Conservation (phyloP, 2,329 filamentous ascomycete species). For the Xylariaceae sp. region DNA sequence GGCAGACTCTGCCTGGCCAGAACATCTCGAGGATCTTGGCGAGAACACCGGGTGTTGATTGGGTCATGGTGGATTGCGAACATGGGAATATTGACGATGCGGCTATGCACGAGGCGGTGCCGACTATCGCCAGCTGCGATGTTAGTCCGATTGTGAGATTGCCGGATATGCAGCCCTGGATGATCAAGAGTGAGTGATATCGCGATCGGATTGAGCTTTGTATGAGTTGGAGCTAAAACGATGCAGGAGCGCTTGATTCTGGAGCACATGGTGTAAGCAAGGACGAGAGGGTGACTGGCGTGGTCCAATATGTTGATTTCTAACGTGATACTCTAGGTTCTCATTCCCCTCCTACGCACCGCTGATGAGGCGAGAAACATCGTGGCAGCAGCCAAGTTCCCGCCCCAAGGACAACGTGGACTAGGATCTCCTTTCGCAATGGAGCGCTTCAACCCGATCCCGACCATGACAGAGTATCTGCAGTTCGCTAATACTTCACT, state of each 20-base stretch:
- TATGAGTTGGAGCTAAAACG: background rate
- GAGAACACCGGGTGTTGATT: slow-evolving; percentile 56
- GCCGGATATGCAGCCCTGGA: slow-evolving; percentile 52
- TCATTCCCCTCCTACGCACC: slow-evolving; percentile 53
- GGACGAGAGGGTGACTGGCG: background rate
- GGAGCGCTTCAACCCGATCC: slow-evolving; percentile 44
- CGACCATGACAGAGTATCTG: slow-evolving; percentile 53
- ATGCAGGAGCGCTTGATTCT: slow-evolving; percentile 50
- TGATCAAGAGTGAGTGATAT: slow-evolving; percentile 50
- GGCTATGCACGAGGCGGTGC: slow-evolving; percentile 55
- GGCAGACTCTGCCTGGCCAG: slow-evolving; percentile 60
- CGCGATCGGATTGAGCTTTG: background rate
- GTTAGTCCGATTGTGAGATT: slow-evolving; percentile 55
- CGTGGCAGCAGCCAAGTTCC: slow-evolving; percentile 52
- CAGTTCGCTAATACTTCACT: slow-evolving; percentile 54
- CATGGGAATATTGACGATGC: slow-evolving; percentile 55
- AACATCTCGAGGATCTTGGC: slow-evolving; percentile 59
- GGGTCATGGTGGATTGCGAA: slow-evolving; percentile 60
- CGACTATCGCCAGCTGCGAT: slow-evolving; percentile 51
- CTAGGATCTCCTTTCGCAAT: slow-evolving; percentile 54
- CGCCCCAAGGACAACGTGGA: slow-evolving; percentile 50
- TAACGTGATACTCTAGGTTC: slow-evolving; percentile 31
- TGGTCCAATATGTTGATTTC: background rate
- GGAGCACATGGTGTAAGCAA: slow-evolving; percentile 52
- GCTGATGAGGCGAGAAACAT: slow-evolving; percentile 49